Base-by-base conservation (phyloP, 2,329 filamentous ascomycete species). In the Periconia sp. region DNA sequence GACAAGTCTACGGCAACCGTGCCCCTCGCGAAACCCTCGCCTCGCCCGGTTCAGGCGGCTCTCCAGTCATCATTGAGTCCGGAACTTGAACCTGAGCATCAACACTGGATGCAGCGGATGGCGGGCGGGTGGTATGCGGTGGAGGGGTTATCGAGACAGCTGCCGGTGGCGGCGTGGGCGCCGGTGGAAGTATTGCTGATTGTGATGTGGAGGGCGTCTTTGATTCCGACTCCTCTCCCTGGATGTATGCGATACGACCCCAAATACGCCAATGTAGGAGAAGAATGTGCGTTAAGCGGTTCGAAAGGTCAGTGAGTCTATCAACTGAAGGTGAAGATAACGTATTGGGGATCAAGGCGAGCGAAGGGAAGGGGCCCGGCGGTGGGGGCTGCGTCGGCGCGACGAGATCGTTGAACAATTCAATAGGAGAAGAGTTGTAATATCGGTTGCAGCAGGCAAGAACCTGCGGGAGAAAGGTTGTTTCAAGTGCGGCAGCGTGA, bases 261-360 rank as follows among this genome's bases (percentile, higher is more conserved):
- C 92, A 97, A 3, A 96, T 87, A 35, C 89, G 82, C 91, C 92
- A 96, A 70, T 96, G 91, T 17, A 97, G 73, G 5, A 94, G 79
- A 11, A 88, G 84, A 31, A 96, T 83, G 62, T 96, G 92, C 5
- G 89, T 86, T 36, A 96, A 78, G 32, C 89, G 84, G 31, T 85
- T 86, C 1, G 89, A 84, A 66, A 96, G 82, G 45, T 90, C 85
- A 30, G 79, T 77, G 25, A 88, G 56, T 21, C 70, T 62, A 24
- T 54, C 71, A 8, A 48, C 42, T 17, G 61, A 48, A 1, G 48
- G 46, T 2, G 50, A 52, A 8, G 54, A 36, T 24, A 54, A 59
- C 49, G 56, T 58, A 61, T 64, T 49, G 4, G 60, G 57, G 18
- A 61, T 42, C 41, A 46, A 19, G 0, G 39, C 32, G 11, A 39